Percentiles rank a stretch among this genome's conserved stretches.
Conservation (phyloP, 2,329 filamentous ascomycete genomes). For the Neopestalotiopsis sp. region DNA sequence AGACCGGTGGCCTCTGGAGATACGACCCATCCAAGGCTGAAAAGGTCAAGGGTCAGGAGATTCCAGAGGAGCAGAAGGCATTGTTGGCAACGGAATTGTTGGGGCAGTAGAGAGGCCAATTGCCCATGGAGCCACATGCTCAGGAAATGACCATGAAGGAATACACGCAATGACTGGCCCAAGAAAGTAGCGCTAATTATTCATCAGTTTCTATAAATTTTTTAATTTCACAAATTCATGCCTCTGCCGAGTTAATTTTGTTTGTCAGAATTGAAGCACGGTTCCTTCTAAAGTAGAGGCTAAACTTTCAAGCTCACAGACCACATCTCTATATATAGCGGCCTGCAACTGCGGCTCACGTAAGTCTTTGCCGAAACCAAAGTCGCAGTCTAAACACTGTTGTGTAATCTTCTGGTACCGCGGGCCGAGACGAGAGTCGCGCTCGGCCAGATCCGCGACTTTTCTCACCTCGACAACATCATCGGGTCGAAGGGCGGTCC, state of each 20-base stretch:
- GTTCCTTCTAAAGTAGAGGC: conserved; percentile 16
- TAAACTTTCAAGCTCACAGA: conserved; percentile 23
- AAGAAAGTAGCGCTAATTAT: background rate
- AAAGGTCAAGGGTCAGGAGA: conserved; percentile 43
- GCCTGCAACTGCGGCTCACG: conserved; percentile 23
- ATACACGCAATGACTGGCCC: background rate
- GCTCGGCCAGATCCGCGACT: conserved; percentile 19
- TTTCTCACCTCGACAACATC: conserved; percentile 31
- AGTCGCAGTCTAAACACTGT: conserved; percentile 33
- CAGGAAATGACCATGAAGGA: background rate
- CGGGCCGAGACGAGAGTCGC: conserved; percentile 23
- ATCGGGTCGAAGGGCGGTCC: conserved; percentile 26
- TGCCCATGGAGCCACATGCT: background rate
- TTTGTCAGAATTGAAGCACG: background rate
- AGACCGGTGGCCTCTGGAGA: conserved; percentile 66
- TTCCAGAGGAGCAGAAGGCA: conserved; percentile 44
- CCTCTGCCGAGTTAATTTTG: too few relatives aligned
- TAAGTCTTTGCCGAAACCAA: conserved; percentile 29
- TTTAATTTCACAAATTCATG: background rate
- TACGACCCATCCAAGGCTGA: conserved; percentile 54
- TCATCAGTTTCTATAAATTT: background rate
- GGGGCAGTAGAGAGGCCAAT: conserved; percentile 31
- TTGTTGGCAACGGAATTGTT: conserved; percentile 40
- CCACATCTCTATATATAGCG: conserved; percentile 27
- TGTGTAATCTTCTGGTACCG: conserved; percentile 31